Conservation (phyloP, 2,329 filamentous ascomycete genomes). For the Xylariaceae sp. region DNA sequence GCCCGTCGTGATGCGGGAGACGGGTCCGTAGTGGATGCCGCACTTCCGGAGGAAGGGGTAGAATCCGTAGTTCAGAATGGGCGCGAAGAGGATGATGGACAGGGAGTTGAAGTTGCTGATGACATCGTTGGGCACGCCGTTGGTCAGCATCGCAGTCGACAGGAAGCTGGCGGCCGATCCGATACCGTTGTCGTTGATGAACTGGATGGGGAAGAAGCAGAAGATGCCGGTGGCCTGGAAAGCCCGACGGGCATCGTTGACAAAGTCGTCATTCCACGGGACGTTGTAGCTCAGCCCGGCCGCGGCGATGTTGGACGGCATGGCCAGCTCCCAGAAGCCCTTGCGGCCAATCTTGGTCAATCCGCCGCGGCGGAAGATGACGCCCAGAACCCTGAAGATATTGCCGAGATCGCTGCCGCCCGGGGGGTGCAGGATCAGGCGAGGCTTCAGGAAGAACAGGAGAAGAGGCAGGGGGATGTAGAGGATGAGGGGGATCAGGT, state of each 20-base stretch:
- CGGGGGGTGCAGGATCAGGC: constrained; percentile 35
- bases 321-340: constrained; percentile 53
- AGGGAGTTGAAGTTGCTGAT: constrained; percentile 43
- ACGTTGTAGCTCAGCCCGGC: constrained; percentile 28
- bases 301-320: constrained; percentile 45
- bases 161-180: constrained; percentile 41
- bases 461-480: constrained; percentile 35
- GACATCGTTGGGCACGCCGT: constrained; percentile 43
- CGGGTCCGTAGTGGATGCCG: constrained; percentile 38
- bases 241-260: constrained; percentile 56
- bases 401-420: constrained; percentile 38
- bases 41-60: constrained; percentile 36
- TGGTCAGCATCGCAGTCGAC: constrained; percentile 39
- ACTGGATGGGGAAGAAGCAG: constrained; percentile 42
- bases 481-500: constrained; percentile 35
- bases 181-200: constrained; percentile 41
- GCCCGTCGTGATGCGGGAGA: constrained; percentile 43
- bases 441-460: constrained; percentile 34
- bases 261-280: constrained; percentile 58
- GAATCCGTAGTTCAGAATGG: constrained; percentile 39
- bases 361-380: constrained; percentile 33
- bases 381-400: constrained; percentile 32
- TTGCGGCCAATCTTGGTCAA: constrained; percentile 29
- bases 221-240: constrained; percentile 54
- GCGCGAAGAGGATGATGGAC: constrained; percentile 37